Percentiles rank a stretch among this genome's conserved stretches.
These are phyloP conservation scores for Otatea glauca DNA, from an alignment of 176 grass and related monocot species.

Conservation along the genomic window DNA sequence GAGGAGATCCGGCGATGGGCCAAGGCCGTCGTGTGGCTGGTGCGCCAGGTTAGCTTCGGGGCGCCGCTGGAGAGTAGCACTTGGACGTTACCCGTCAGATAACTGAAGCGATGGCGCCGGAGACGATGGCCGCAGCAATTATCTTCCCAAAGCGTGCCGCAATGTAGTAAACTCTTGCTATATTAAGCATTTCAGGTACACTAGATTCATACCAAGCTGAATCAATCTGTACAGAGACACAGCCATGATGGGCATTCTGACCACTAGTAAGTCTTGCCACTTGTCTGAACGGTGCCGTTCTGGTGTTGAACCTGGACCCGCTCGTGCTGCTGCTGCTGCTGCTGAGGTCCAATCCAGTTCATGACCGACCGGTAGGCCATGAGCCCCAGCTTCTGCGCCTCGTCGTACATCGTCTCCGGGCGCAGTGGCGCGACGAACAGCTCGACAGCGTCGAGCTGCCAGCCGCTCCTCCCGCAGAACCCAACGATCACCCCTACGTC, in stretches of 20 bases:
- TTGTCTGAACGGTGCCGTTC: conserved; percentile 1
- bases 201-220: background rate
- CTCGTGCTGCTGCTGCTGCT: background rate
- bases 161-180: background rate
- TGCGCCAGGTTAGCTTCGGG: conserved; percentile 30
- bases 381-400: conserved; percentile 34
- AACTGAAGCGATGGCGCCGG: background rate
- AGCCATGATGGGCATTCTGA: background rate
- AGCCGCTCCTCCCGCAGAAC: conserved; percentile 47
- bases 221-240: background rate
- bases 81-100: background rate
- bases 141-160: background rate
- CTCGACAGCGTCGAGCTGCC: conserved; percentile 55
- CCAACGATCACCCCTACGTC: conserved; percentile 44
- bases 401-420: conserved; percentile 38
- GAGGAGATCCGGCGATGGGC: conserved; percentile 11
- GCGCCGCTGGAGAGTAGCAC: background rate
- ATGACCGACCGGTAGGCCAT: conserved; percentile 33
- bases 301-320: background rate
- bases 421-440: conserved; percentile 43
- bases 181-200: background rate
- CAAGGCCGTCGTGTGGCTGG: background rate
- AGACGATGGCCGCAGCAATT: background rate
- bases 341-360: conserved; percentile 10
- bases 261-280: background rate